These are phyloP conservation scores for Colletotrichum viniferum DNA, from an alignment of 2,329 filamentous ascomycete species.

Conservation along the genomic window DNA sequence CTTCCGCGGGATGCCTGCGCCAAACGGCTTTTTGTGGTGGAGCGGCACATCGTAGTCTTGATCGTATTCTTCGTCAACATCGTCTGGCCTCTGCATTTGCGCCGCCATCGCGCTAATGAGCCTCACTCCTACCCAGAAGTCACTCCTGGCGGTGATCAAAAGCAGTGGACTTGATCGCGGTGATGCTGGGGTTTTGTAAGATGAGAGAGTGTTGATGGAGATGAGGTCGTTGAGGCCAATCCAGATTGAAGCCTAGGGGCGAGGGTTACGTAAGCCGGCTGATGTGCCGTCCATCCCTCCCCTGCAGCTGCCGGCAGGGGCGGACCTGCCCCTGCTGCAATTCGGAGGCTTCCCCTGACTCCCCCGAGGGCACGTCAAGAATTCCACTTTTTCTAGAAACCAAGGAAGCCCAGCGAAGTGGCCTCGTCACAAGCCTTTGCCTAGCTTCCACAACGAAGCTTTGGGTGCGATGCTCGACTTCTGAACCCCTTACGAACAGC, in stretches of 20 bases:
- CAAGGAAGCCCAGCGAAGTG: not conserved
- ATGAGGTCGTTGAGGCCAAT: not conserved
- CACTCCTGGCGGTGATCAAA: not conserved
- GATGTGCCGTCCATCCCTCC: not conserved
- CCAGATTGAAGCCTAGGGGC: not conserved
- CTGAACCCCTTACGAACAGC: not conserved
- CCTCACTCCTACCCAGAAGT: not conserved
- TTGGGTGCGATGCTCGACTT: not conserved
- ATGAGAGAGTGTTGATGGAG: not conserved
- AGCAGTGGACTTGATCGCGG: not conserved
- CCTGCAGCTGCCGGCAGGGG: not conserved
- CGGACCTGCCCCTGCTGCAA: slow-evolving; percentile 8
- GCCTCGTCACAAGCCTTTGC: not conserved
- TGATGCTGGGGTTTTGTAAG: not conserved
- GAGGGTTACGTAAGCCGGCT: not conserved
- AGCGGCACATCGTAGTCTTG: slow-evolving; percentile 55
- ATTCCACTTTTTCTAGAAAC: slow-evolving; percentile 16
- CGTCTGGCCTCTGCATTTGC: not conserved
- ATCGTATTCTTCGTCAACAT: slow-evolving; percentile 28
- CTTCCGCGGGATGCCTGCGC: slow-evolving; percentile 59
- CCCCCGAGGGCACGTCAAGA: slow-evolving; percentile 1
- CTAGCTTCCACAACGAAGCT: not conserved
- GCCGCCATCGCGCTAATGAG: not conserved
- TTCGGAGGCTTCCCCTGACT: not conserved
- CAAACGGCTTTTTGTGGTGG: slow-evolving; percentile 58